A percentile compares a stretch with the other conserved stretches of the same genome.
These are phyloP conservation scores for Pichia sp. DNA, from an alignment of 1,139 yeast species.

Conservation along the genomic window DNA sequence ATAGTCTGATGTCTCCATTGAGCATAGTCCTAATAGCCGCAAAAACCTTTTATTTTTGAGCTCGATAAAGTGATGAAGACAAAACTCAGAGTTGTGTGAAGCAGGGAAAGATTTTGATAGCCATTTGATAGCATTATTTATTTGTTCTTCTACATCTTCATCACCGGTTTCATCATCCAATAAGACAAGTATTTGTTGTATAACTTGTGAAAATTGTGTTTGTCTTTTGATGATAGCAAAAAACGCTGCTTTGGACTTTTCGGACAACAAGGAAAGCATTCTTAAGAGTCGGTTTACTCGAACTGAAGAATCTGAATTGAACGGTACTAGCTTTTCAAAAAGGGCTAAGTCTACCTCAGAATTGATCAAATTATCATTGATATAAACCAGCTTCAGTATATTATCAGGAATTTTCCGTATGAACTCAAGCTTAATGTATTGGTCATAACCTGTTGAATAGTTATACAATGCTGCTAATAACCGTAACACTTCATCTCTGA, in stretches of 20 bases:
- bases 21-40: constrained; percentile 51
- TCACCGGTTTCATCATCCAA: constrained; percentile 36
- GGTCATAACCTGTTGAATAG: constrained; percentile 14
- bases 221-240: constrained; percentile 68
- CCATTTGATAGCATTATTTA: constrained; percentile 64
- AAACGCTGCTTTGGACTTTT: constrained; percentile 60
- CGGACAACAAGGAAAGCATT: constrained; percentile 48
- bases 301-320: constrained; percentile 36
- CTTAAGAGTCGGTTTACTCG: constrained; percentile 54
- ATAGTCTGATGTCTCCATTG: constrained; percentile 58
- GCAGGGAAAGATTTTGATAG: constrained; percentile 51
- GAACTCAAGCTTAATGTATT: constrained; percentile 30
- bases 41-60: constrained; percentile 55
- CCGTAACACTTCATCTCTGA: constrained; percentile 59
- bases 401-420: constrained; percentile 61
- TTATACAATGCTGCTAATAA: constrained; percentile 55
- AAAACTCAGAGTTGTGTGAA: constrained; percentile 42
- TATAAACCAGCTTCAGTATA: constrained; percentile 63
- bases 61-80: constrained; percentile 48
- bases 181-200: constrained; percentile 36
- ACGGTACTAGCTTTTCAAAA: constrained; percentile 59
- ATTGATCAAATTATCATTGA: constrained; percentile 67
- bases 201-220: constrained; percentile 47
- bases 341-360: constrained; percentile 61
- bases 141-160: constrained; percentile 35